A percentile compares a stretch with the other conserved stretches of the same genome.
These are phyloP conservation scores for Allium sativum DNA, from an alignment of 106 monocot genomes.

Conservation along the genomic window DNA sequence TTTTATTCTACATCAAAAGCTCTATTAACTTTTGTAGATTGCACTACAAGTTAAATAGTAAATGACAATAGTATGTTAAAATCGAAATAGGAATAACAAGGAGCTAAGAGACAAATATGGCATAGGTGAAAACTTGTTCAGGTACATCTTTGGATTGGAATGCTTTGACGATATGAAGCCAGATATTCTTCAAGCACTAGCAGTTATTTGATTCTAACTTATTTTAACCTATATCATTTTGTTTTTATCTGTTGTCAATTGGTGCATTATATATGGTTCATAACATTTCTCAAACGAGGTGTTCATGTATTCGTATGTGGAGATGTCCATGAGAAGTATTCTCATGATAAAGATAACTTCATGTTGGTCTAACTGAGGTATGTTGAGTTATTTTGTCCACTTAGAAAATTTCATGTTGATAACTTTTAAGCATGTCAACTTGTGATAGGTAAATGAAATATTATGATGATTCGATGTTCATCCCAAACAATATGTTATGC, in stretches of 20 bases:
- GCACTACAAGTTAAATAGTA: background rate
- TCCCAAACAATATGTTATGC: too few species aligned
- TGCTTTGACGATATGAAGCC: conserved; percentile 80
- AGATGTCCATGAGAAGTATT: too few species aligned
- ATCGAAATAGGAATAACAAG: conserved; percentile 51
- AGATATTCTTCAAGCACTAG: conserved; percentile 68
- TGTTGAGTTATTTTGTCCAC: too few species aligned
- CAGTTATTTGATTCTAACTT: conserved; percentile 18
- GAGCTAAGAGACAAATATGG: conserved; percentile 71
- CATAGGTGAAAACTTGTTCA: conserved; percentile 84
- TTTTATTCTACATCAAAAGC: background rate
- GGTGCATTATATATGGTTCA: background rate
- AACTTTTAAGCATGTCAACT: too few species aligned
- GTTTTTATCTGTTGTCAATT: too few species aligned
- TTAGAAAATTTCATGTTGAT: too few species aligned
- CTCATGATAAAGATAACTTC: too few species aligned
- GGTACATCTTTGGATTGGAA: conserved; percentile 91
- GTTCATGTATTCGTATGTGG: too few species aligned
- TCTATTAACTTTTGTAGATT: background rate
- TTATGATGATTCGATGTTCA: too few species aligned
- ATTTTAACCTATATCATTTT: too few species aligned
- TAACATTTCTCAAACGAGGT: background rate
- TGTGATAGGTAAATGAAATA: too few species aligned
- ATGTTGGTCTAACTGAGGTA: too few species aligned
- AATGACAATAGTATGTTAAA: background rate